Evolutionary conservation across 768 basidiomycete species (phyloP), one percentile per base, ranked within the genome.

Genomic region (Epithele typhae): DNA sequence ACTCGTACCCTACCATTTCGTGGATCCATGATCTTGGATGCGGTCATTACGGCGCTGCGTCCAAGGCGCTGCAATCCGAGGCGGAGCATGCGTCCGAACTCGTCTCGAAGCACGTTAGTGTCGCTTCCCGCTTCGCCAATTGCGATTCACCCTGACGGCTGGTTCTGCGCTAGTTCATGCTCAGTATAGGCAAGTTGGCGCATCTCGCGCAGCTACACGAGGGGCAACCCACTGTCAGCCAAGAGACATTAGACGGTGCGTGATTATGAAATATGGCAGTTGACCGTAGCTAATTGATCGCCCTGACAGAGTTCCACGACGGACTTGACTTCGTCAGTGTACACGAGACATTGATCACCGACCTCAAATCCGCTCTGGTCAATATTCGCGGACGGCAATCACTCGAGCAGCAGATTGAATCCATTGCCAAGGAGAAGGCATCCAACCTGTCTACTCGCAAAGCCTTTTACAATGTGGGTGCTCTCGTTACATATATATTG

Each of bases 11-110:
- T 18, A 64, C 75, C 4, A 75, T 90, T 43, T 84, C 89, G 1
- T 98, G 95, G 95, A 72, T 97, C 27, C 85, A 96, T 60, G 83
- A 95, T 63, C 66, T 97, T 37, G 83, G 81, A 3, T 81, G 83
- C 46, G 72, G 69, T 32, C 72, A 81, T 39, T 88, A 81, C 62
- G 79, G 74, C 3, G 67, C 73, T 10, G 90, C 92, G 3, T 80
- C 86, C 3, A 59, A 66, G 17, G 73, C 82, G 14, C 70, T 97
- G 36, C 68, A 84, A 23, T 56, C 58, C n/a, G 88, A 87, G 53
- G 76, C 86, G 9, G 64, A 72, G 25, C 64, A 64, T 17, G 82
- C 82, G 9, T 64, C 62, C 5, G 77, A 78, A 46, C 70, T 95
- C 12, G 76, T 75, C 23, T 74, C 81, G 17, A 89, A 86, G 71